Evolutionary conservation across 2,329 filamentous ascomycete species (phyloP).

Genomic region (Paramyrothecium sp.): DNA sequence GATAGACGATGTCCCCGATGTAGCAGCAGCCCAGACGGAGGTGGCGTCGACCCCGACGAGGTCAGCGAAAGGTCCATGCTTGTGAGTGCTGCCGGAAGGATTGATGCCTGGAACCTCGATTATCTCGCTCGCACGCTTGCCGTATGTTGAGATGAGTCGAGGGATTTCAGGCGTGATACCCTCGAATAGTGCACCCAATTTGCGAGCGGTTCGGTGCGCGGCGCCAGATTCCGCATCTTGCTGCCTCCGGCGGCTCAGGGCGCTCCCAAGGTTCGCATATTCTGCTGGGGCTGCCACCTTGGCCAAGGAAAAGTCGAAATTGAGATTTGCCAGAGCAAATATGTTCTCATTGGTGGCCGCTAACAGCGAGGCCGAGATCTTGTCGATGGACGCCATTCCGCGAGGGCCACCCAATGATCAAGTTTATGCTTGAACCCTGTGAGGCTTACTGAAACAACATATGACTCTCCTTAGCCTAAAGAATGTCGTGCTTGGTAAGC

Average conservation of each 20-base stretch:
- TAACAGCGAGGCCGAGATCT: not conserved
- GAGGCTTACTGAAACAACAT: too few relatives aligned
- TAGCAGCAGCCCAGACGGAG: slow-evolving; percentile 21
- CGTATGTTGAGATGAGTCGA: slow-evolving; percentile 30
- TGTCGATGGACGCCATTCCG: too few relatives aligned
- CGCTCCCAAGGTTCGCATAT: slow-evolving; percentile 25
- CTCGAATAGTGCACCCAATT: slow-evolving; percentile 37
- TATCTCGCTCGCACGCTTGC: slow-evolving; percentile 28
- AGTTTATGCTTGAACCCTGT: too few relatives aligned
- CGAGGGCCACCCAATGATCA: too few relatives aligned
- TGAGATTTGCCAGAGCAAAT: slow-evolving; percentile 18
- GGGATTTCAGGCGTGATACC: slow-evolving; percentile 22
- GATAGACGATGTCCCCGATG: slow-evolving; percentile 24
- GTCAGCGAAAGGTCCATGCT: slow-evolving; percentile 17
- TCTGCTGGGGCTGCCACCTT: slow-evolving; percentile 38
- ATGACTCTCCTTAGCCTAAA: too few relatives aligned
- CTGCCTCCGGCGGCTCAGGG: slow-evolving; percentile 25
- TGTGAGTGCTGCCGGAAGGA: not conserved
- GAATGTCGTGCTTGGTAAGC: too few relatives aligned
- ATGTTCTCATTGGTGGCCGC: slow-evolving; percentile 3
- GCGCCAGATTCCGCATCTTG: slow-evolving; percentile 34
- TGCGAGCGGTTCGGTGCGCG: slow-evolving; percentile 33
- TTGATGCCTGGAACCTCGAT: slow-evolving; percentile 4
- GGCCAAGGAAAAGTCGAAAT: slow-evolving; percentile 41
- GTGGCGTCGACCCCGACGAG: slow-evolving; percentile 22